Evolutionary conservation across 192 early-diverging fungal genomes (phyloP), one percentile per base, ranked within the genome.

Genomic region (Funneliformis mosseae): DNA sequence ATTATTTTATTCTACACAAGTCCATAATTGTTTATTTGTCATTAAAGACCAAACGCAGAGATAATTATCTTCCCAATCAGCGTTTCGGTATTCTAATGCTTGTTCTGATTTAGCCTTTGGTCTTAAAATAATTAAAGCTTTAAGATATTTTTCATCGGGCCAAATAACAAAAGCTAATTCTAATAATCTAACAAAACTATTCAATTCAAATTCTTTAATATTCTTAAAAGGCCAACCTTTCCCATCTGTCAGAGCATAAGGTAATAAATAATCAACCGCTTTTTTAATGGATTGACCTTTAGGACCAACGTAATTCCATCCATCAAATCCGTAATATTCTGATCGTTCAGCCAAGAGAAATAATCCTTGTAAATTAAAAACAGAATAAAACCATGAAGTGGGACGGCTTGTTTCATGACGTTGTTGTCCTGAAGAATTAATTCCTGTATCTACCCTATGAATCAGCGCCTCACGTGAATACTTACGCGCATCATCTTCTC

Each of bases 201-300:
- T 83, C 55, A 80, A 75, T 28, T 84, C 79, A 75, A 87, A 90
- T 28, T 81, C 84, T 68, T 83, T 80, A n/a, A 81, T 81, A 60
- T 89, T 90, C 4, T 42, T n/a, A 28, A 80, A 80, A 8, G 84
- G 82, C 91, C 91, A 92, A 10, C 71, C 83, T 5, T 79, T 74
- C 4, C 86, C 85, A 41, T 85, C 82, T 14, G 69, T 79, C 21
- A 90, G 45, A 1, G 88, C 84, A 79, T 83, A 84, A 0, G 88
- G 87, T 38, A 90, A 50, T 78, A 92, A 77, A 77, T 83, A 91
- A 72, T 92, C 87, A 25, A 92, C 39, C 0, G 90, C 89, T 41
- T 82, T 76, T 67, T 81, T 83, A 41, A 91, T 83, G 25, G 78
- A 83, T 61, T 87, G 84, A n/a, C 87, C 87, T 33, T 87, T 68